phyloP scores from a whole-genome alignment of 2,329 filamentous ascomycete species.

The Ophiostoma perfectum region DNA sequence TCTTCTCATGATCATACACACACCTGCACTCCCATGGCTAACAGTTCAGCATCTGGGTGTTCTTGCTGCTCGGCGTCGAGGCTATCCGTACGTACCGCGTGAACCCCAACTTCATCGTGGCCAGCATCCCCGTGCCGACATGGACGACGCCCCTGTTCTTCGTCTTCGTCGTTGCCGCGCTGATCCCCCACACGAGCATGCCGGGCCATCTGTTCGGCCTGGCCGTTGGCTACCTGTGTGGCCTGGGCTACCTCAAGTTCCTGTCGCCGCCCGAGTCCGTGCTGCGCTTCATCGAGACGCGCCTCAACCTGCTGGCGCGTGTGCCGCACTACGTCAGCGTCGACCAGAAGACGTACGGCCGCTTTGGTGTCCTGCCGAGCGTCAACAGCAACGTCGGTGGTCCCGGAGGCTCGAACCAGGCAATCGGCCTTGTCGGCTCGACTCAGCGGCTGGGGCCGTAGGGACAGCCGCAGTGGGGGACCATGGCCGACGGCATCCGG shows the following conservation, averaged over 20 bases:
- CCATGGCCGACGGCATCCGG: background rate
- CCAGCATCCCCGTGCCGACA: conserved; percentile 68
- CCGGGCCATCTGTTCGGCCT: conserved; percentile 82
- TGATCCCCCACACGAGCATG: conserved; percentile 77
- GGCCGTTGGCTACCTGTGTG: conserved; percentile 83
- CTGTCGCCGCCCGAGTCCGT: conserved; percentile 84
- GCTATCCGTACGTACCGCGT: conserved; percentile 77
- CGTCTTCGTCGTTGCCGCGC: conserved; percentile 65
- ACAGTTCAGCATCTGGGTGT: conserved; percentile 73
- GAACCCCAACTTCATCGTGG: conserved; percentile 69
- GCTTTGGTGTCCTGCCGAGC: conserved; percentile 77
- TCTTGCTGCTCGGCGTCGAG: conserved; percentile 78
- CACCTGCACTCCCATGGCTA: conserved; percentile 22
- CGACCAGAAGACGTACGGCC: conserved; percentile 91
- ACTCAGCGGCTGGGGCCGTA: conserved; percentile 65
- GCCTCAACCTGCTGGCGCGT: conserved; percentile 75
- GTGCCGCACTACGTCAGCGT: conserved; percentile 90
- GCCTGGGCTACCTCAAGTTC: conserved; percentile 81
- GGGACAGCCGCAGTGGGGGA: background rate
- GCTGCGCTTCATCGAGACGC: conserved; percentile 80
- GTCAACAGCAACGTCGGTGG: conserved; percentile 28
- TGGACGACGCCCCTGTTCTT: conserved; percentile 84
- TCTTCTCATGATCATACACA: background rate
- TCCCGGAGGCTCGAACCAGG: conserved; percentile 33
- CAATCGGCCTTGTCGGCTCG: conserved; percentile 58